Conservation (phyloP, 2,329 filamentous ascomycete genomes). For the Helicocarpus griseus region DNA sequence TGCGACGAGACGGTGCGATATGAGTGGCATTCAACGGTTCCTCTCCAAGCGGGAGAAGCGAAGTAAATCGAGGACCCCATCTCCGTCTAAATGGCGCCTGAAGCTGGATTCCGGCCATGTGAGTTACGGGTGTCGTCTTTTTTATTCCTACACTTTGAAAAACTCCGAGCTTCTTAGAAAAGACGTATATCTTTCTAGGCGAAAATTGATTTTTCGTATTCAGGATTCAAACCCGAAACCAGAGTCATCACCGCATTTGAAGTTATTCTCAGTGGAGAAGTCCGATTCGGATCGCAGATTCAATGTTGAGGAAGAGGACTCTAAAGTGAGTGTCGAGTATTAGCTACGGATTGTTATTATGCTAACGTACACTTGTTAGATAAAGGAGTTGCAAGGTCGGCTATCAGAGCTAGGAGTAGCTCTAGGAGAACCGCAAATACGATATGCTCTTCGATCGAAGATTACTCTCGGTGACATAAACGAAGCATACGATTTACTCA, state of each 20-base stretch:
- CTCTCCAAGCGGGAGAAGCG: slow-evolving; percentile 31
- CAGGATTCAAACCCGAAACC: background rate
- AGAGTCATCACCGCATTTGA: background rate
- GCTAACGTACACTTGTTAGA: background rate
- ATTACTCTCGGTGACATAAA: slow-evolving; percentile 61
- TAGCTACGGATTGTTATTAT: background rate
- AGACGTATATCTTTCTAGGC: background rate
- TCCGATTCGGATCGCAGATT: background rate
- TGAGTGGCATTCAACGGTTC: slow-evolving; percentile 35
- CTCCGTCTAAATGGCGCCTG: background rate
- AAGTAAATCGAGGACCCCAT: slow-evolving; percentile 10
- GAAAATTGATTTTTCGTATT: background rate
- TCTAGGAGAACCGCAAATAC: slow-evolving; percentile 53
- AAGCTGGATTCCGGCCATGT: background rate
- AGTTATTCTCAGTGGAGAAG: background rate
- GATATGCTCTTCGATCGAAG: slow-evolving; percentile 51
- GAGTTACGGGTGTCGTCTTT: background rate
- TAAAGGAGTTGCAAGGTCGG: background rate
- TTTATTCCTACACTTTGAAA: background rate
- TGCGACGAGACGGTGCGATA: slow-evolving; percentile 10
- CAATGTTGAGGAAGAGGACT: background rate
- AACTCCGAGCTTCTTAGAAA: background rate
- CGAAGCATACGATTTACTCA: slow-evolving; percentile 64
- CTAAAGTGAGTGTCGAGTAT: background rate
- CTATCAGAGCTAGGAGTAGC: slow-evolving; percentile 35